Percentiles rank a stretch among this genome's conserved stretches.
Evolutionary conservation across 805 yeast species (phyloP).

Genomic region (Metschnikowia corniflorae): DNA sequence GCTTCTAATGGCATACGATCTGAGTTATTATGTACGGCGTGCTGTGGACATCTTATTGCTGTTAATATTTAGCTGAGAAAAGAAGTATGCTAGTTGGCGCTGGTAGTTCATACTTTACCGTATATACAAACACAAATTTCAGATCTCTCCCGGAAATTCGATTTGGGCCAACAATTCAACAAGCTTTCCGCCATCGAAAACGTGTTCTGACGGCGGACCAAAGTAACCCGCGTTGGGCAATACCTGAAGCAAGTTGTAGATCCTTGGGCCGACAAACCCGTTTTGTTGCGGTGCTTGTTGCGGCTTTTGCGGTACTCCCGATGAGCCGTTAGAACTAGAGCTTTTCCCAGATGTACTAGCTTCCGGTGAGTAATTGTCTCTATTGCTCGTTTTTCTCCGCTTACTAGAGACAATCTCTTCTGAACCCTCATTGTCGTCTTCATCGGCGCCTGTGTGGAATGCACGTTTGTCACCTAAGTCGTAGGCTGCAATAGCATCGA

Average conservation of each 20-base stretch:
- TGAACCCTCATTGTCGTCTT: slow-evolving; percentile 14
- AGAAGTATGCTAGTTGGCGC: too few relatives aligned
- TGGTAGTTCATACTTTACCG: too few relatives aligned
- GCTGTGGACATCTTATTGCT: too few relatives aligned
- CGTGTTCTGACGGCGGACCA: slow-evolving; percentile 42
- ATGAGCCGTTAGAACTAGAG: slow-evolving; percentile 1
- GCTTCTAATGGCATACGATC: too few relatives aligned
- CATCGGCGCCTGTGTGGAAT: slow-evolving; percentile 5
- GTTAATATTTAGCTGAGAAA: too few relatives aligned
- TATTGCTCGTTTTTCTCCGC: slow-evolving; percentile 16
- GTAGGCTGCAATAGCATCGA: slow-evolving; percentile 34
- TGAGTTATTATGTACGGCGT: too few relatives aligned
- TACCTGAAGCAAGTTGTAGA: slow-evolving; percentile 46
- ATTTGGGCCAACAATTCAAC: slow-evolving; percentile 39
- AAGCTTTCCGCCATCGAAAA: slow-evolving; percentile 54
- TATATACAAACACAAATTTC: too few relatives aligned
- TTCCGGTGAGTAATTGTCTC: slow-evolving; percentile 12
- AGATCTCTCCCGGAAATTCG: slow-evolving; percentile 18
- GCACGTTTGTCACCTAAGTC: slow-evolving; percentile 29
- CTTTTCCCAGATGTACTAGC: slow-evolving; percentile 3
- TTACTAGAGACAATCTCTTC: slow-evolving; percentile 9
- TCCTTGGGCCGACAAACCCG: slow-evolving; percentile 32
- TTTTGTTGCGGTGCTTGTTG: slow-evolving; percentile 12
- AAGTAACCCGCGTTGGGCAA: slow-evolving; percentile 62
- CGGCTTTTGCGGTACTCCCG: slow-evolving; percentile 6